These are phyloP conservation scores for Tricholoma hemisulphureum DNA, from an alignment of 768 basidiomycete genomes.

Conservation along the genomic window DNA sequence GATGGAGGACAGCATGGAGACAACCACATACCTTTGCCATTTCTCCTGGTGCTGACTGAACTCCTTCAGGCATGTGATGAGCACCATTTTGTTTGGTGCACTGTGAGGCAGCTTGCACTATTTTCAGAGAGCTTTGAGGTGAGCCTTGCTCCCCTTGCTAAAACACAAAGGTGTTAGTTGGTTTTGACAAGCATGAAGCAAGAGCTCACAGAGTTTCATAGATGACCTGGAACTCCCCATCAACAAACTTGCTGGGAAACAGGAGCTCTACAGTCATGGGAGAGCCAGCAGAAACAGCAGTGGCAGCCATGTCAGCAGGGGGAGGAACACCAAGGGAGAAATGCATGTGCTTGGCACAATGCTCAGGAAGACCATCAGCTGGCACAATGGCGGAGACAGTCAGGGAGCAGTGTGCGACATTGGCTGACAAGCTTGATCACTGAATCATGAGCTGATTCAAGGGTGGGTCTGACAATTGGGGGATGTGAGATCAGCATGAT, in stretches of 20 bases:
- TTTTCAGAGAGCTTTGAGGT: neutral
- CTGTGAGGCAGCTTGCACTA: neutral
- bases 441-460: neutral
- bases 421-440: neutral
- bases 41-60: neutral
- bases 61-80: neutral
- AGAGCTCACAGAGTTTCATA: constrained; percentile 1
- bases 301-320: neutral
- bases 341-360: neutral
- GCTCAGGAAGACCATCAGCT: neutral
- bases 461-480: neutral
- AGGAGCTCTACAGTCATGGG: neutral
- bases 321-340: neutral
- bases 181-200: neutral
- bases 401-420: neutral
- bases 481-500: neutral
- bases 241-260: neutral
- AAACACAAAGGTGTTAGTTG: neutral
- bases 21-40: neutral
- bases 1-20: neutral
- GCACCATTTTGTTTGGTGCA: neutral
- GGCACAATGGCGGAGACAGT: neutral
- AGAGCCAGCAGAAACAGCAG: neutral
- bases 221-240: neutral
- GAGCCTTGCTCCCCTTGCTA: constrained; percentile 1